Percentiles rank a stretch among this genome's conserved stretches.
Evolutionary conservation across 192 early-diverging fungal genomes (phyloP).

Genomic region (Umbelopsis ramanniana): DNA sequence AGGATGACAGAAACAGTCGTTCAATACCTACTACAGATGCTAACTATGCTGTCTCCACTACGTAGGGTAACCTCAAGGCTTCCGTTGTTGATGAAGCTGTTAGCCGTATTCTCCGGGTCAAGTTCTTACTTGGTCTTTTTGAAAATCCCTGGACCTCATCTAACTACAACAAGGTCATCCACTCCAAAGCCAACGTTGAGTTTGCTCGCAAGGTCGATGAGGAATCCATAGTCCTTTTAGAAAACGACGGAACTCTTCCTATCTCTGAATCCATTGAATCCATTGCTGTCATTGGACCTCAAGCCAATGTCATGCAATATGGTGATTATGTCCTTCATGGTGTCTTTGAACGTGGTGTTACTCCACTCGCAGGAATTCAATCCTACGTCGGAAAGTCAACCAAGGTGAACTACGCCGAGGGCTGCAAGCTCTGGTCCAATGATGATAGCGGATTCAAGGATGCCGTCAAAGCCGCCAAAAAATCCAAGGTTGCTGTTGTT

Average conservation of each 20-base stretch:
- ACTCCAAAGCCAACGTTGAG: slow-evolving; percentile 7
- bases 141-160: slow-evolving; percentile 20
- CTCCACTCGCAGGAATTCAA: slow-evolving; percentile 5
- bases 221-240: slow-evolving; percentile 23
- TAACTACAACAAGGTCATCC: slow-evolving; percentile 19
- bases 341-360: slow-evolving; percentile 13
- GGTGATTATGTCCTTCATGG: slow-evolving; percentile 23
- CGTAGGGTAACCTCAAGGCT: neutral
- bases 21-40: neutral
- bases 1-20: no score
- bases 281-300: slow-evolving; percentile 23
- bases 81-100: slow-evolving; percentile 12
- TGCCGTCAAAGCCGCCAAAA: slow-evolving; percentile 15
- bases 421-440: slow-evolving; percentile 23
- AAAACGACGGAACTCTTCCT: slow-evolving; percentile 26
- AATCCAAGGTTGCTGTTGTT: slow-evolving; percentile 24
- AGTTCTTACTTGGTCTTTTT: slow-evolving; percentile 22
- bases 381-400: neutral
- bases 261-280: slow-evolving; percentile 6
- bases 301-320: slow-evolving; percentile 22
- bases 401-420: slow-evolving; percentile 24
- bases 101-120: slow-evolving; percentile 16
- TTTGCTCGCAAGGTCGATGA: slow-evolving; percentile 17
- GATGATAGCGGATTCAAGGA: slow-evolving; percentile 20
- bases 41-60: neutral